Conservation (phyloP, 2,329 filamentous ascomycete species). For the Aspergillus arachidicola region DNA sequence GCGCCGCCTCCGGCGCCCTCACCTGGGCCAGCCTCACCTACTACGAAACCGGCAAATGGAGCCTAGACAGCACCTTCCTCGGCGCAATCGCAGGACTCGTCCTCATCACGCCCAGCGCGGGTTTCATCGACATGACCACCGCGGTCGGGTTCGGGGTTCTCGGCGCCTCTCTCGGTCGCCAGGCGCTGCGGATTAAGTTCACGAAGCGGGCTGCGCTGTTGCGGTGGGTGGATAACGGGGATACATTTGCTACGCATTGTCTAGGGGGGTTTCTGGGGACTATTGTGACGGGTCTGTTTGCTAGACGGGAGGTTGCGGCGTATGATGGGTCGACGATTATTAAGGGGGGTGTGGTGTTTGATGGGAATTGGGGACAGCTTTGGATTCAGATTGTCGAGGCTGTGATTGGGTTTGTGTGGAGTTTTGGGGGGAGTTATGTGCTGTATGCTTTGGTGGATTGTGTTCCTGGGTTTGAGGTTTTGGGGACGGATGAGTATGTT, state of each 20-base stretch:
- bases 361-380: slow-evolving; percentile 54
- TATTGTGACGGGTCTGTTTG: slow-evolving; percentile 55
- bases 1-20: slow-evolving; percentile 50
- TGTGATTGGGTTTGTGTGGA: slow-evolving; percentile 54
- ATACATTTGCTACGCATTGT: slow-evolving; percentile 59
- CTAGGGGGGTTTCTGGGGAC: slow-evolving; percentile 56
- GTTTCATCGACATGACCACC: slow-evolving; percentile 54
- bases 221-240: slow-evolving; percentile 58
- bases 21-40: slow-evolving; percentile 53
- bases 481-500: slow-evolving; percentile 56
- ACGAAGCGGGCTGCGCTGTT: slow-evolving; percentile 50
- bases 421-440: slow-evolving; percentile 52
- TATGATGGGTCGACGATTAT: slow-evolving; percentile 54
- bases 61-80: slow-evolving; percentile 55
- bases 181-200: slow-evolving; percentile 57
- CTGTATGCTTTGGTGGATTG: slow-evolving; percentile 57
- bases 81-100: slow-evolving; percentile 57
- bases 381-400: slow-evolving; percentile 56
- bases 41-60: slow-evolving; percentile 48
- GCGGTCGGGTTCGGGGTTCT: slow-evolving; percentile 53
- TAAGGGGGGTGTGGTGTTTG: slow-evolving; percentile 55
- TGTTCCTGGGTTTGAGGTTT: slow-evolving; percentile 55
- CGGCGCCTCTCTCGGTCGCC: slow-evolving; percentile 52
- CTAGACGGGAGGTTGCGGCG: slow-evolving; percentile 53
- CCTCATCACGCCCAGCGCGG: slow-evolving; percentile 55